These are phyloP conservation scores for Xylaria castorea DNA, from an alignment of 495 filamentous ascomycete genomes.

Conservation along the genomic window DNA sequence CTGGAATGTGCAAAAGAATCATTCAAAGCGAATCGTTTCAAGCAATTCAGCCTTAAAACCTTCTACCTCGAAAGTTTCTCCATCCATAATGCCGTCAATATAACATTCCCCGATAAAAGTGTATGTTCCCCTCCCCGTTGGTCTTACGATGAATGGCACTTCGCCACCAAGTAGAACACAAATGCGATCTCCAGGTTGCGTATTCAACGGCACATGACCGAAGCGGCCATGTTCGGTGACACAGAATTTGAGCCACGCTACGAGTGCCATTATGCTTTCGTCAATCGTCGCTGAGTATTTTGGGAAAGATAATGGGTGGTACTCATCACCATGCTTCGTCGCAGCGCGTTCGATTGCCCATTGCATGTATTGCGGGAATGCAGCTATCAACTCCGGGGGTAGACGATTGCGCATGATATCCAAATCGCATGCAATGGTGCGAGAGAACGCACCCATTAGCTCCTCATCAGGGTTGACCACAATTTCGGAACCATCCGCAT, in stretches of 20 bases:
- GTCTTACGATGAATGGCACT: slow-evolving; percentile 37
- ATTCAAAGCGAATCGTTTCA: slow-evolving; percentile 42
- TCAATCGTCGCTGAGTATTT: background rate
- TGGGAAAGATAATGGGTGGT: background rate
- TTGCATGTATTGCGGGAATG: slow-evolving; percentile 27
- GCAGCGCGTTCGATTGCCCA: slow-evolving; percentile 18
- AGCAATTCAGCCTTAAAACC: background rate
- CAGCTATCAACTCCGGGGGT: slow-evolving; percentile 17
- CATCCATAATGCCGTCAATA: slow-evolving; percentile 30
- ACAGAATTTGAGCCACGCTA: slow-evolving; percentile 24
- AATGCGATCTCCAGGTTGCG: slow-evolving; percentile 33
- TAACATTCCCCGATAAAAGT: slow-evolving; percentile 28
- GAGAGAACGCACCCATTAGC: slow-evolving; percentile 15
- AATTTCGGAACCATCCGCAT: background rate
- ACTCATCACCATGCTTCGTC: background rate
- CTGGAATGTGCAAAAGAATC: background rate
- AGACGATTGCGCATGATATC: slow-evolving; percentile 31
- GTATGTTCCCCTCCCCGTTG: slow-evolving; percentile 24
- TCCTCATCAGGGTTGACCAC: background rate
- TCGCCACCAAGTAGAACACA: slow-evolving; percentile 39
- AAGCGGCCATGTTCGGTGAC: slow-evolving; percentile 31
- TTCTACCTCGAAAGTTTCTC: slow-evolving; percentile 4
- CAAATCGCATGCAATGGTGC: slow-evolving; percentile 31
- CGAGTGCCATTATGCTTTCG: background rate
- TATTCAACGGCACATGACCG: slow-evolving; percentile 18